Base-by-base conservation (phyloP, 164 flowering plant species). In the Stephania yunnanensis region DNA sequence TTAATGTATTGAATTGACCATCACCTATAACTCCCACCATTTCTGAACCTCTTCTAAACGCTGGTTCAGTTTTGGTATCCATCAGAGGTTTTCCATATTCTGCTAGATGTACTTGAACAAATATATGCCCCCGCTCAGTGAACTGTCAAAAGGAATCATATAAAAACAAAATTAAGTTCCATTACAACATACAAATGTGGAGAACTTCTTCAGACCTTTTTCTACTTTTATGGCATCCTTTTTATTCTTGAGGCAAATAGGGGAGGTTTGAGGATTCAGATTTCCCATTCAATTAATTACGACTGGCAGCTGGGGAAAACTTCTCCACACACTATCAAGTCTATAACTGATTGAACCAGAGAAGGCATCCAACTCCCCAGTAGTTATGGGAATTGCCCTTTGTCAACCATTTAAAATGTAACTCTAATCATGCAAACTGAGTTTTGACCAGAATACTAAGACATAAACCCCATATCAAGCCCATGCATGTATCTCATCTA, bases 71-170 rank as follows among this genome's bases (percentile, higher is more conserved):
- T 81, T 83, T 86, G 42, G 73, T 67, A 71, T 84, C 86, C 77
- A 78, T 74, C 25, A 77, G 7, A 7, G 77, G 74, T 80, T 82
- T 87, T 45, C 76, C 48, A 36, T 78, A 81, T 46, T 89, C 97
- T 71, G 89, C 91, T 44, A 94, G 80, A 83, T 88, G 92, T 50
- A 92, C 98, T 84, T 89, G 90, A 52, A 94, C 98, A 82, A 94
- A 90, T 78, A 94, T 87, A 77, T 94, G 98, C 2, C 98, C 98
- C 71, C 78, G 84, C 67, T 92, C 91, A 19, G 98, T 94, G 70
- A 94, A 94, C 98, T 94, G 93, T 71, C 73, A 85, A 78, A 74
- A 71, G 25, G 31, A 36, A 53, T 72, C 74, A 30, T 17, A 66
- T 73, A 36, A 36, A 36, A 36, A 69, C 75, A 58, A 71, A 70